These are phyloP conservation scores for Bipolaris gigantea DNA, from an alignment of 2,329 filamentous ascomycete genomes.

Conservation along the genomic window DNA sequence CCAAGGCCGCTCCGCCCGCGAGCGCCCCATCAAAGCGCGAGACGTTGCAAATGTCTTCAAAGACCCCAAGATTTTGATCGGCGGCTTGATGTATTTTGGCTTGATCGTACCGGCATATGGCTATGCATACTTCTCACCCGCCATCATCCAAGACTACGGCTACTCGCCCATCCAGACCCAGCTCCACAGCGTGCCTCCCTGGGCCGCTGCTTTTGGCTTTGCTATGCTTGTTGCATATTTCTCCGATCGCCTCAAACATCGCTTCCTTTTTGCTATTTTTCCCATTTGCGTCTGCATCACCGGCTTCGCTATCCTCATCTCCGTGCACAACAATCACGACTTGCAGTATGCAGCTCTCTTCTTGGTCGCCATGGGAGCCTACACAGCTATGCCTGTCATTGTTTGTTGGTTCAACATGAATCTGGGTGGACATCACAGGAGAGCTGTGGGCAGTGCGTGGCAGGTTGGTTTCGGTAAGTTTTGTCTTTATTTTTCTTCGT, in stretches of 20 bases:
- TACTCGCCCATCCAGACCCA: constrained; percentile 59
- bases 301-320: constrained; percentile 75
- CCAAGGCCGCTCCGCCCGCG: constrained; percentile 51
- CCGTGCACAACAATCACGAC: constrained; percentile 66
- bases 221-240: constrained; percentile 72
- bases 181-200: constrained; percentile 60
- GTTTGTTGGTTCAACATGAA: constrained; percentile 61
- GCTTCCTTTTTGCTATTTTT: constrained; percentile 71
- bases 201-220: constrained; percentile 75
- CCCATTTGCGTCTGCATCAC: constrained; percentile 69
- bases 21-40: constrained; percentile 47
- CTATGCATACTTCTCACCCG: constrained; percentile 53
- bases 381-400: constrained; percentile 86
- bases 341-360: constrained; percentile 81
- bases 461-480: constrained; percentile 45
- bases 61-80: constrained; percentile 53
- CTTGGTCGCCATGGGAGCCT: constrained; percentile 76
- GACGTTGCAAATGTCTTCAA: constrained; percentile 53
- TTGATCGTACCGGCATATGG: constrained; percentile 46
- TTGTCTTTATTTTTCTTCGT: background rate
- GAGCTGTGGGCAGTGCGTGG: constrained; percentile 54
- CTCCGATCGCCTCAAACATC: constrained; percentile 73
- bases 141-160: constrained; percentile 54
- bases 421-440: constrained; percentile 54
- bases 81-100: constrained; percentile 57